A percentile compares a stretch with the other conserved stretches of the same genome.
These are phyloP conservation scores for Backusella tuberculispora DNA, from an alignment of 192 early-diverging fungal species.

Conservation along the genomic window DNA sequence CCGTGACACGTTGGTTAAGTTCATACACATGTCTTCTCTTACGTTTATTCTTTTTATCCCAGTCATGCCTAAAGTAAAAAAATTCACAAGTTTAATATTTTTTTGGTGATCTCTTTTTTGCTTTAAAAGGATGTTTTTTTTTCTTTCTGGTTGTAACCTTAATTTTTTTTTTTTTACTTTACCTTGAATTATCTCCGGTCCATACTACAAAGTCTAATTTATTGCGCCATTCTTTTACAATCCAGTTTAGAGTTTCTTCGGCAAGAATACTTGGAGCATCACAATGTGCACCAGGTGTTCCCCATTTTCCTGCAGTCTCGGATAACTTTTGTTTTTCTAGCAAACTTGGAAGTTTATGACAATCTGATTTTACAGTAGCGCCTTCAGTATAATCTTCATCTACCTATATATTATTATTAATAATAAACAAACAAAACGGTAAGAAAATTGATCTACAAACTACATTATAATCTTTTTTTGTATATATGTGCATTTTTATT, in stretches of 20 bases:
- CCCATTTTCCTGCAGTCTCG: constrained; percentile 50
- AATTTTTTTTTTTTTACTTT: constrained; percentile 18
- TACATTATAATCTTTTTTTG: not conserved
- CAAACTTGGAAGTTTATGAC: constrained; percentile 46
- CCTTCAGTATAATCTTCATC: constrained; percentile 51
- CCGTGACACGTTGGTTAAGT: constrained; percentile 49
- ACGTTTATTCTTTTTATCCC: constrained; percentile 57
- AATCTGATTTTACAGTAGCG: constrained; percentile 57
- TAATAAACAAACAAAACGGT: not conserved
- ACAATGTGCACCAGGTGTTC: constrained; percentile 59
- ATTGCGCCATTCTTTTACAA: constrained; percentile 43
- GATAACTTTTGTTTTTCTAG: constrained; percentile 27
- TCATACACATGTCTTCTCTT: constrained; percentile 57
- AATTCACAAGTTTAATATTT: not conserved
- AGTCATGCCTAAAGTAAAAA: constrained; percentile 55
- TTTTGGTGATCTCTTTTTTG: not conserved
- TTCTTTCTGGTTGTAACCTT: not conserved
- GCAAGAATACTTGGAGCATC: constrained; percentile 61
- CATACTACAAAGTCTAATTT: constrained; percentile 72
- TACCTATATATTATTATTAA: too few relatives aligned
- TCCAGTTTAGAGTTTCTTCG: constrained; percentile 59
- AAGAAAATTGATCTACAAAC: not conserved
- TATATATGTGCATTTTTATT: not conserved
- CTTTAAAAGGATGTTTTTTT: too few relatives aligned
- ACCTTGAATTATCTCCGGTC: constrained; percentile 73